phyloP scores from a whole-genome alignment of 495 filamentous ascomycete genomes.

The Coniosporium apollinis region DNA sequence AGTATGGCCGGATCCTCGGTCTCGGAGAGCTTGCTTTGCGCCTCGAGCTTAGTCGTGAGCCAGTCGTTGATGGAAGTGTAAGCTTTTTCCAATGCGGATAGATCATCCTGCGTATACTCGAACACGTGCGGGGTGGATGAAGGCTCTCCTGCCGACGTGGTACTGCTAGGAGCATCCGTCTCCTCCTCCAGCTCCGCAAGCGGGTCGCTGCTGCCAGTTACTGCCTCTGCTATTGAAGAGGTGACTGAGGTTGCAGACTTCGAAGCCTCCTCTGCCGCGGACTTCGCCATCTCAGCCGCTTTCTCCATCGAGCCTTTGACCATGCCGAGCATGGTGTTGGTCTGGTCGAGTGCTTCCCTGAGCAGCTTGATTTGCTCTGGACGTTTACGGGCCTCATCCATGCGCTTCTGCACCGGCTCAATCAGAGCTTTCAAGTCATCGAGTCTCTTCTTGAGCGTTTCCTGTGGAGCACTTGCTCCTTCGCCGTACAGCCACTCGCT shows the following conservation, averaged over 20 bases:
- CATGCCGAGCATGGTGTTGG: constrained; percentile 35
- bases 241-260: constrained; percentile 27
- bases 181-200: constrained; percentile 48
- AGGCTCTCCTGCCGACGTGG: constrained; percentile 21
- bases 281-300: constrained; percentile 31
- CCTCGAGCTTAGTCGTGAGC: constrained; percentile 49
- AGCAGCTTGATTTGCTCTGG: constrained; percentile 48
- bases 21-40: constrained; percentile 42
- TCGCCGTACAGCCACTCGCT: constrained; percentile 87
- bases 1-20: constrained; percentile 56
- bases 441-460: constrained; percentile 55
- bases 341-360: constrained; percentile 41
- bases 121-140: constrained; percentile 27
- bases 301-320: constrained; percentile 30
- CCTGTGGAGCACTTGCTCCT: constrained; percentile 54
- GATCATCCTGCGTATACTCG: constrained; percentile 45
- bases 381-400: constrained; percentile 46
- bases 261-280: constrained; percentile 24
- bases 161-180: constrained; percentile 22
- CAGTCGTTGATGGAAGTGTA: constrained; percentile 37
- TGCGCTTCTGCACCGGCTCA: constrained; percentile 47
- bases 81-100: constrained; percentile 34
- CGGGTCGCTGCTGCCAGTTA: constrained; percentile 22
- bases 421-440: constrained; percentile 56
- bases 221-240: constrained; percentile 24